Conservation (phyloP, 805 yeast species). For the Metschnikowia anglica region DNA sequence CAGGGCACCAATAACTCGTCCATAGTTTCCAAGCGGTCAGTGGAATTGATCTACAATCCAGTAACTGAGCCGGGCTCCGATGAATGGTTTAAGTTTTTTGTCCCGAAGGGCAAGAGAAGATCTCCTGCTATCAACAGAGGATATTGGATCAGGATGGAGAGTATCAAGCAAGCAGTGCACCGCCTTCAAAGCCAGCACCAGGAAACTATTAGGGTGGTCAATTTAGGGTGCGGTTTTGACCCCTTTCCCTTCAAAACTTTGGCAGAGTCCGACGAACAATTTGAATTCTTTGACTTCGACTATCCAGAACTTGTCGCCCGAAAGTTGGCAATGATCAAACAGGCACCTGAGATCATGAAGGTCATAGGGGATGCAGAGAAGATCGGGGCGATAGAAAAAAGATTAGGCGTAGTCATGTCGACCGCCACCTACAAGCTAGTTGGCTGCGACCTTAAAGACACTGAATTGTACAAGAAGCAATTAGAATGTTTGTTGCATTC, state of each 20-base stretch:
- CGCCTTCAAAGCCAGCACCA: constrained; percentile 40
- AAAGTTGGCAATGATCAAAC: constrained; percentile 53
- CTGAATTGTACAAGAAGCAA: constrained; percentile 34
- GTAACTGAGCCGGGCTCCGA: constrained; percentile 33
- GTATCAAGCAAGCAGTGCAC: constrained; percentile 54
- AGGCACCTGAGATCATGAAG: constrained; percentile 45
- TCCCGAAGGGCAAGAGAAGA: constrained; percentile 61
- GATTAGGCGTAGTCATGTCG: constrained; percentile 16
- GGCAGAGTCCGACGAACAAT: constrained; percentile 19
- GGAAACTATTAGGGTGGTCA: constrained; percentile 46
- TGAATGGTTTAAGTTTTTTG: constrained; percentile 66
- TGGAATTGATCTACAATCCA: constrained; percentile 56
- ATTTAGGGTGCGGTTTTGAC: constrained; percentile 76
- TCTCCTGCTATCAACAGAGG: constrained; percentile 83
- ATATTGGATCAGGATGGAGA: constrained; percentile 77
- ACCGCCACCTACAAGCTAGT: constrained; percentile 47
- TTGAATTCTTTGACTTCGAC: constrained; percentile 68
- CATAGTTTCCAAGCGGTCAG: constrained; percentile 79
- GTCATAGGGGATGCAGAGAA: constrained; percentile 40
- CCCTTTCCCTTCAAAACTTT: constrained; percentile 43
- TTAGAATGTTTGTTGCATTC: constrained; percentile 28
- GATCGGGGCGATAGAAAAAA: constrained; percentile 17
- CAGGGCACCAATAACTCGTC: constrained; percentile 85
- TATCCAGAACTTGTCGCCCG: constrained; percentile 64
- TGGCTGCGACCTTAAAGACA: constrained; percentile 66